phyloP scores from a whole-genome alignment of 2,329 filamentous ascomycete species.

The Graphilbum fragrans region DNA sequence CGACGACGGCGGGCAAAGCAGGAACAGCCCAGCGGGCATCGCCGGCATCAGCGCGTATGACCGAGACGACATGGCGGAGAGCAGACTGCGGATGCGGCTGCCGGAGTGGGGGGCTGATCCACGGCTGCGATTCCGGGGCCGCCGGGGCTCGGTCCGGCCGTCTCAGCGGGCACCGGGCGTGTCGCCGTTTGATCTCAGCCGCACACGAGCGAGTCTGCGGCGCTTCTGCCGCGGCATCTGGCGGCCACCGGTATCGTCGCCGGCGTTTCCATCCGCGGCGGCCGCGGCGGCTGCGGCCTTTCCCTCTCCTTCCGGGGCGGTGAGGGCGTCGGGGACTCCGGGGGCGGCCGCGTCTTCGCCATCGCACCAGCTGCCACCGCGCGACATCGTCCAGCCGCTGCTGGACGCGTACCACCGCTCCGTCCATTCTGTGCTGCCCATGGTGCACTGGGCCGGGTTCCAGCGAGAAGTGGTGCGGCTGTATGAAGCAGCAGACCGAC shows the following conservation, averaged over 20 bases:
- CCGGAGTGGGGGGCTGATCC: too few species aligned
- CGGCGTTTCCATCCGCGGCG: neutral
- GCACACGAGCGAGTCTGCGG: constrained; percentile 42
- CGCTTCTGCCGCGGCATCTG: constrained; percentile 68
- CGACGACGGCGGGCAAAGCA: too few species aligned
- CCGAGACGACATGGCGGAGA: too few species aligned
- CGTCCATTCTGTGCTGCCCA: constrained; percentile 69
- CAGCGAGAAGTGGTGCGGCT: constrained; percentile 62
- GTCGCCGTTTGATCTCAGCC: neutral
- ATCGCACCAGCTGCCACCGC: constrained; percentile 45
- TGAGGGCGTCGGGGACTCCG: too few species aligned
- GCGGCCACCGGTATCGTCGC: constrained; percentile 55
- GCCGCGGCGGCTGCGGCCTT: neutral
- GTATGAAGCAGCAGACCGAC: constrained; percentile 45
- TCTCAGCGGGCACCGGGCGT: too few species aligned
- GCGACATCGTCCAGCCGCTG: constrained; percentile 57
- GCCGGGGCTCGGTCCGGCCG: too few species aligned
- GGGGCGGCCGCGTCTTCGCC: neutral
- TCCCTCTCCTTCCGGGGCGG: too few species aligned
- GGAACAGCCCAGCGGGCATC: too few species aligned
- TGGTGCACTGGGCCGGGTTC: constrained; percentile 82
- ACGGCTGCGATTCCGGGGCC: too few species aligned
- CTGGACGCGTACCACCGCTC: constrained; percentile 65
- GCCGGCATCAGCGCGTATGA: too few species aligned
- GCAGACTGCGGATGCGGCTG: too few species aligned